Evolutionary conservation across 306 rosid genomes (phyloP).

Genomic region (Cyamopsis tetragonoloba): DNA sequence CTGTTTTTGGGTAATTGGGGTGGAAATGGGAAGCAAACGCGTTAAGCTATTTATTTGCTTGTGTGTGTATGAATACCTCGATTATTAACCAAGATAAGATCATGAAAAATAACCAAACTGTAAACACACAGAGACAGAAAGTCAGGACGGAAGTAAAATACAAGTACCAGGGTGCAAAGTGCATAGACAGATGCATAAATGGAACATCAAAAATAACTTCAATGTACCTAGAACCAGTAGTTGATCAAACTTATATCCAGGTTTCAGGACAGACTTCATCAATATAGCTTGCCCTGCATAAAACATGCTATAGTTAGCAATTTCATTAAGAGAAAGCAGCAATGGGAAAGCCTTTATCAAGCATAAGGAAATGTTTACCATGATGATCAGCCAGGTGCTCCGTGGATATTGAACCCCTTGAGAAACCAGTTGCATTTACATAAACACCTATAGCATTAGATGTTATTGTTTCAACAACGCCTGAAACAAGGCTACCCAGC

Average conservation of each 20-base stretch:
- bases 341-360: slow-evolving; percentile 13
- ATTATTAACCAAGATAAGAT: neutral
- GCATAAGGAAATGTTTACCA: slow-evolving; percentile 42
- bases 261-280: slow-evolving; percentile 73
- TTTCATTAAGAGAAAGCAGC: neutral
- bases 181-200: neutral
- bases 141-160: neutral
- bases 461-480: slow-evolving; percentile 73
- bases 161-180: neutral
- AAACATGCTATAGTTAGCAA: slow-evolving; percentile 26
- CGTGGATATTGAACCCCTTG: slow-evolving; percentile 65
- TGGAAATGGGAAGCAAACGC: neutral
- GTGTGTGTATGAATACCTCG: neutral
- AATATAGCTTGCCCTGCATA: slow-evolving; percentile 63
- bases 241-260: slow-evolving; percentile 79
- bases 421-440: slow-evolving; percentile 58
- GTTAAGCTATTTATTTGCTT: neutral
- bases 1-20: neutral
- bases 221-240: slow-evolving; percentile 73
- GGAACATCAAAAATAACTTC: neutral
- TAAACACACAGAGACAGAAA: neutral
- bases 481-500: slow-evolving; percentile 72
- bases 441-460: slow-evolving; percentile 52
- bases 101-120: neutral
- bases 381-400: slow-evolving; percentile 92